Base-by-base conservation (phyloP, 352 stramenopile genomes). In the Phytophthora melonis region DNA sequence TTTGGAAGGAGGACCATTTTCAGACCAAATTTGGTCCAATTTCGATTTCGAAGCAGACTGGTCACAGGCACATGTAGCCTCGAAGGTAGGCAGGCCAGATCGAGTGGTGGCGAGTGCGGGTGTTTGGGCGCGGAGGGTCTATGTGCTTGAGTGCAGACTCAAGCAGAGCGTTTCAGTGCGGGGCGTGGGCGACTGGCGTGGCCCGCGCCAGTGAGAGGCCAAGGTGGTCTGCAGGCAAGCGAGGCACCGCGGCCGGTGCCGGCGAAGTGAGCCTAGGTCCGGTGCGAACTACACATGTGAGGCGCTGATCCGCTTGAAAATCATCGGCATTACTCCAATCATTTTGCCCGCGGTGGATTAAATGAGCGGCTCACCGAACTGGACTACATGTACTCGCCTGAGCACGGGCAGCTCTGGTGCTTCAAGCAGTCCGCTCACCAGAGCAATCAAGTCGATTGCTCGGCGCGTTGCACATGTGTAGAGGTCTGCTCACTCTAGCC, bases 91-190 rank as follows among this genome's bases (percentile, higher is more conserved):
- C 23, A 25, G 23, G 23, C 23, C 23, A 10, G 62, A 64, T 70
- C 53, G 63, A 50, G 63, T 63, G 62, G 62, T 61, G 62, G 52
- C 49, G 25, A 41, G 59, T 41, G 47, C 14, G 52, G 18, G 30
- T 62, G 66, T 57, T 65, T 70, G 64, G 55, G 6, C n/a, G 45
- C 47, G 58, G 45, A 60, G 58, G 57, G 58, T 72, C 60, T 67
- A 60, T 61, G 65, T 49, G 56, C 34, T 66, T 72, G 49, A 21
- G 64, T 68, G 52, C 59, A 58, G 66, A 49, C 27, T 3, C 27
- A 32, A 32, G 27, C 27, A 32, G 27, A 32, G 41, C 13, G 36
- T 30, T 62, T 57, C 58, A 63, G 58, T n/a, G 3, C 66, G 16
- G 23, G 23, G 52, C 45, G 25, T 34, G 39, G 27, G 16, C 39